Evolutionary conservation across 345 rosid genomes (phyloP).

Genomic region (Cardiospermum halicacabum): DNA sequence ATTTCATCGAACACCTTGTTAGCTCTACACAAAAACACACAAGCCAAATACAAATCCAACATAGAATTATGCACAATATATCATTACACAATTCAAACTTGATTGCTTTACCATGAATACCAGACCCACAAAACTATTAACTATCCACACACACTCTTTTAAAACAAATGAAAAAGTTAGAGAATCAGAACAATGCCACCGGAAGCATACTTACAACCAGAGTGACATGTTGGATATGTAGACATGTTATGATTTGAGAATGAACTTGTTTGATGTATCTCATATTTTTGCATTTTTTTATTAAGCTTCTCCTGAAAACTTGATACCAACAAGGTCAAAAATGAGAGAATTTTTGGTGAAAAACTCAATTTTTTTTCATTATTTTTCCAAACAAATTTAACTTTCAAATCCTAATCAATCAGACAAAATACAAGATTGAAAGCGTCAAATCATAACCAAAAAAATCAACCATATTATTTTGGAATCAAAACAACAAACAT

Average conservation of each 20-base stretch:
- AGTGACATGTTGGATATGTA: conserved; percentile 14
- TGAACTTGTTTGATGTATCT: conserved; percentile 44
- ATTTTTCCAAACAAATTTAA: too few relatives aligned
- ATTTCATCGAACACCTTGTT: conserved; percentile 57
- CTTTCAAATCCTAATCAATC: too few relatives aligned
- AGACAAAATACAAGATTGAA: too few relatives aligned
- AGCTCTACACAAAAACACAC: conserved; percentile 26
- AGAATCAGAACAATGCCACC: conserved; percentile 36
- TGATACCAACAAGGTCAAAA: too few relatives aligned
- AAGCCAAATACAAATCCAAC: conserved; percentile 27
- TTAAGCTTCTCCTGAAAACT: conserved; percentile 4
- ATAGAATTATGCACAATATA: conserved; percentile 46
- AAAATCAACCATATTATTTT: too few relatives aligned
- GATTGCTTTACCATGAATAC: conserved; percentile 40
- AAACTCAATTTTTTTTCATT: neutral
- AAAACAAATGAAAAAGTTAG: conserved; percentile 58
- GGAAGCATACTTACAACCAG: conserved; percentile 37
- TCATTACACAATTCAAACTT: conserved; percentile 34
- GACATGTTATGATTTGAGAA: conserved; percentile 33
- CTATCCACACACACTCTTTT: conserved; percentile 40
- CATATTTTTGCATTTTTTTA: conserved; percentile 33
- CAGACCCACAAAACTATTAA: conserved; percentile 18
- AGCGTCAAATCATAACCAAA: too few relatives aligned
- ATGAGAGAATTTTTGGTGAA: neutral
- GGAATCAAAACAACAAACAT: too few relatives aligned